phyloP scores from a whole-genome alignment of 2,329 filamentous ascomycete genomes.

The Penicillium paneum region DNA sequence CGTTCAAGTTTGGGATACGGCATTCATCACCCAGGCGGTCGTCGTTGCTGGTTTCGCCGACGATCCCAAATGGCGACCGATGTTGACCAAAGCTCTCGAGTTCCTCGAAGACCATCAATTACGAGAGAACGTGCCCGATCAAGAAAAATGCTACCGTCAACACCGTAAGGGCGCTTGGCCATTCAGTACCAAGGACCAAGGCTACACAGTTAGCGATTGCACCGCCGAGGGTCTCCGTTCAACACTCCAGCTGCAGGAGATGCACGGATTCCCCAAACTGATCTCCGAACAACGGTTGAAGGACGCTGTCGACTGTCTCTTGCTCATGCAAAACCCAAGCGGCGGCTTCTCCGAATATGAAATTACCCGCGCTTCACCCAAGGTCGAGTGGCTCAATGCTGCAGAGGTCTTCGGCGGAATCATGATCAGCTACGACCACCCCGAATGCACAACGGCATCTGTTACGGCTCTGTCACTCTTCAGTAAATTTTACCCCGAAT shows the following conservation, averaged over 20 bases:
- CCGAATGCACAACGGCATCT: constrained; percentile 93
- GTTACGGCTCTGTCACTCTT: constrained; percentile 85
- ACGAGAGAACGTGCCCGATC: constrained; percentile 72
- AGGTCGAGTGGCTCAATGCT: constrained; percentile 83
- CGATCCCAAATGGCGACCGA: constrained; percentile 72
- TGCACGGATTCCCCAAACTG: constrained; percentile 68
- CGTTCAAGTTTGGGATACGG: constrained; percentile 96
- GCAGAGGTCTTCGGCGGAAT: constrained; percentile 95
- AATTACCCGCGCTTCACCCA: constrained; percentile 70
- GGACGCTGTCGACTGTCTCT: constrained; percentile 83
- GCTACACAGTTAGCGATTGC: constrained; percentile 94
- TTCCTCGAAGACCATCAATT: constrained; percentile 94
- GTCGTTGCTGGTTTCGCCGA: constrained; percentile 75
- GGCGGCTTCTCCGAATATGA: constrained; percentile 93
- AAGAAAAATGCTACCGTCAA: constrained; percentile 81
- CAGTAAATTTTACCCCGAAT: constrained; percentile 73
- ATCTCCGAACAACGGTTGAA: constrained; percentile 75
- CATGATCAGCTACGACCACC: constrained; percentile 98
- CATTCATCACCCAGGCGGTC: constrained; percentile 80
- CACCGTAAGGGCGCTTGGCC: constrained; percentile 91
- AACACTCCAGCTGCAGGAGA: constrained; percentile 77
- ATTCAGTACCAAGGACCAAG: constrained; percentile 88
- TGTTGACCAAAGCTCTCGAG: constrained; percentile 75
- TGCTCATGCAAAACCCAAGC: constrained; percentile 84
- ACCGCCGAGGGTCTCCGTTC: constrained; percentile 87